Percentiles rank a stretch among this genome's conserved stretches.
Evolutionary conservation across 2,329 filamentous ascomycete genomes (phyloP).

Genomic region (Aspergillus flavus): DNA sequence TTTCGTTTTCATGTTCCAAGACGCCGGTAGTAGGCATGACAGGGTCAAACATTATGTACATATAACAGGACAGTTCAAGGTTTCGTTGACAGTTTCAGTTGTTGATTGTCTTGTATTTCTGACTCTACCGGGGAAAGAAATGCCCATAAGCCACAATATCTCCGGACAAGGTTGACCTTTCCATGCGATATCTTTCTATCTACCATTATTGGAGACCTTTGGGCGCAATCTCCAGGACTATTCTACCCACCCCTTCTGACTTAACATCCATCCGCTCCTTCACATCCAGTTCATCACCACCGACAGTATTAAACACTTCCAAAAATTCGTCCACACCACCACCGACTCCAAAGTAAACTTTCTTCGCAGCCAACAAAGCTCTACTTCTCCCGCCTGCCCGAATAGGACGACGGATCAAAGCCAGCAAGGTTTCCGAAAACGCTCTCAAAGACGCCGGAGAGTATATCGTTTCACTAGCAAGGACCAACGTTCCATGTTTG

Average conservation of each 20-base stretch:
- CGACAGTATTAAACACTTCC: conserved; percentile 31
- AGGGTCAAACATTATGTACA: conserved; percentile 32
- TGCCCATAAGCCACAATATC: background rate
- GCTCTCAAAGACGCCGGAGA: conserved; percentile 55
- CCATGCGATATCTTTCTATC: background rate
- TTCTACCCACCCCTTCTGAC: conserved; percentile 47
- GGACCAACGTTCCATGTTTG: conserved; percentile 50
- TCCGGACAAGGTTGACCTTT: background rate
- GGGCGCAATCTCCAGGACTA: conserved; percentile 39
- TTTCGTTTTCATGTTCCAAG: conserved; percentile 21
- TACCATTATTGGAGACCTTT: background rate
- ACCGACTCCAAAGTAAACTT: conserved; percentile 68
- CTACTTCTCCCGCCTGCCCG: conserved; percentile 34
- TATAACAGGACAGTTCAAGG: conserved; percentile 35
- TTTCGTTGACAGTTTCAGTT: conserved; percentile 26
- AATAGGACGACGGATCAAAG: conserved; percentile 49
- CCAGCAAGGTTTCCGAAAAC: conserved; percentile 59
- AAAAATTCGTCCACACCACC: conserved; percentile 65
- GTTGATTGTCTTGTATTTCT: conserved; percentile 9
- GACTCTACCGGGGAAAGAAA: background rate
- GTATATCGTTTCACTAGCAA: conserved; percentile 69
- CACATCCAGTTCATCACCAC: conserved; percentile 30
- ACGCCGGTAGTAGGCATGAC: conserved; percentile 28
- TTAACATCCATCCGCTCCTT: conserved; percentile 40
- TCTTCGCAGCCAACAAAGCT: conserved; percentile 64